Evolutionary conservation across 345 rosid species (phyloP), one percentile per base, ranked within the genome.

Genomic region (Aegle marmelos): DNA sequence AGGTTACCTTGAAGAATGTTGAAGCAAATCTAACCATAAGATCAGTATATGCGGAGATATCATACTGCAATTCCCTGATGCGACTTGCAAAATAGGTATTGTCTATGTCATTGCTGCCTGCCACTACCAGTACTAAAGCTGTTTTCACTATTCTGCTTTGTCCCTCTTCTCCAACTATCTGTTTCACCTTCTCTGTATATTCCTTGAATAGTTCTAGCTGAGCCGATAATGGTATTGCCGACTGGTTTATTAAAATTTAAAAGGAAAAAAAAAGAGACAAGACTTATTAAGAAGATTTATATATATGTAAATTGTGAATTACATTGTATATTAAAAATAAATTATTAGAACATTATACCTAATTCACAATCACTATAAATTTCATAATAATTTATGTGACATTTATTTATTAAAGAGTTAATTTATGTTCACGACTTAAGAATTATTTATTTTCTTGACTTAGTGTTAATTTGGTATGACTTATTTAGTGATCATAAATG

Each of bases 81-180:
- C 84, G 78, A 0, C 83, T 53, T 9, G 50, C n/a, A 53, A 87
- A 87, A 50, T 86, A 90, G 4, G 87, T 87, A 54, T 78, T 80
- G 72, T 89, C 86, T 27, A 90, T 83, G 74, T 90, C 94, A 28
- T 90, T 83, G 77, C 89, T 89, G 22, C 94, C 86, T 5, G 89
- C 86, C 1, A 88, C 91, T 56, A 87, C 76, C 5, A 77, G 6
- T 30, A 39, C 82, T 5, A 90, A 0, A 58, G 83, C 80, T 25
- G 83, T 85, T 41, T 64, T 80, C 34, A 89, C 9, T 34, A 86
- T 78, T 78, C 70, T 75, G 27, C 74, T 79, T 39, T 87, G 72
- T 30, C 25, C 73, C 25, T 82, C 75, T 71, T 81, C 88, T 50
- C 94, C 94, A 6, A 70, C 88, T 5, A 77, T 36, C 27, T 19